Evolutionary conservation across 2,329 filamentous ascomycete species (phyloP), one percentile per base, ranked within the genome.

Genomic region (Colletotrichum phormii): DNA sequence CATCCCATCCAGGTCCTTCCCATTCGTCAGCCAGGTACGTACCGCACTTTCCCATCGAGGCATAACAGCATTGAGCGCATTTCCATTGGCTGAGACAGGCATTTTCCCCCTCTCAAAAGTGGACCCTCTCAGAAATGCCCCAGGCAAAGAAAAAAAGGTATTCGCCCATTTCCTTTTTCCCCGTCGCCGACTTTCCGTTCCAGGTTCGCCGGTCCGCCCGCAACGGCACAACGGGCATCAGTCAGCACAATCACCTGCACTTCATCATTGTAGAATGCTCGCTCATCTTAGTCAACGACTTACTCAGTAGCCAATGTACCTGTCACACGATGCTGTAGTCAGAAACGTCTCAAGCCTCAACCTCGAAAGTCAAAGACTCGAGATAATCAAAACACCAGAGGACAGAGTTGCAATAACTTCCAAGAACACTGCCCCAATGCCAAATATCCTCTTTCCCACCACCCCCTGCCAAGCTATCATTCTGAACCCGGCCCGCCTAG

Each of bases 391-490:
- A 9, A 49, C 6, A 49, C 42, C 18, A 49, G 42, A 49, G 42
- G 18, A n/a, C 42, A 49, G 42, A 49, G 15, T 49, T n/a, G 18
- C 42, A 49, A 49, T 11, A 22, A 7, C 22, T 24, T n/a, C 33
- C 24, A 42, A 37, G 29, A 54, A 59, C 65, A 69, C 59, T 46
- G 70, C 65, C 66, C 46, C 59, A 64, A 37, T 51, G 35, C 49
- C 49, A 37, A 61, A 29, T 29, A 22, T 37, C 42, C 22, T 37
- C 35, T 37, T 11, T 12, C 11, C 12, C 26, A 26, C 26, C 26
- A 26, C 26, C 60, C 54, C 71, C 55, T 70, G 66, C 71, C 71
- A 65, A 72, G 37, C 60, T 46, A 18, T 51, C 33, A 42, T 59
- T 49, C 15, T 49, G 29, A 8, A 13, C 51, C 26, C 15, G 7